Percentiles rank a stretch among this genome's conserved stretches.
These are phyloP conservation scores for Hypomontagnella submonticulosa DNA, from an alignment of 495 filamentous ascomycete genomes.

Conservation along the genomic window DNA sequence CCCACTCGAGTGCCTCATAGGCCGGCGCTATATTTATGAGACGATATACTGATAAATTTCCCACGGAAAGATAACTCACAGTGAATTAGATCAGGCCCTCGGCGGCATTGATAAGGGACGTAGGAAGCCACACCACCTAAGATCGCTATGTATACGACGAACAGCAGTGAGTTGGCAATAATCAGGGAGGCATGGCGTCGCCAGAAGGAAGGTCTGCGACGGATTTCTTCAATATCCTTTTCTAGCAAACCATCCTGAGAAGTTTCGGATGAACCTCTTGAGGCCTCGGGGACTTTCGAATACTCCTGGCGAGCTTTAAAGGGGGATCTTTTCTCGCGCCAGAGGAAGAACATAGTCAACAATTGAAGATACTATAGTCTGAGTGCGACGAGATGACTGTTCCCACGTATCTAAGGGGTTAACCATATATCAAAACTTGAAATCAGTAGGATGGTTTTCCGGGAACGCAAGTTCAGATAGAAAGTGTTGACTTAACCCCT, in stretches of 20 bases:
- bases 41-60: not conserved
- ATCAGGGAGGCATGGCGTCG: not conserved
- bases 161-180: not conserved
- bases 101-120: not conserved
- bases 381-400: too few relatives aligned
- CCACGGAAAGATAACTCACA: not conserved
- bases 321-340: not conserved
- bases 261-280: not conserved
- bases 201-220: not conserved
- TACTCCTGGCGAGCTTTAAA: conserved; percentile 1
- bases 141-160: conserved; percentile 1
- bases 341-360: not conserved
- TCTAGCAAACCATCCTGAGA: not conserved
- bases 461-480: too few relatives aligned
- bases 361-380: too few relatives aligned
- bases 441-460: too few relatives aligned
- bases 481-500: too few relatives aligned
- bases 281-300: not conserved
- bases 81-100: not conserved
- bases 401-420: too few relatives aligned
- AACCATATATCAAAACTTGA: too few relatives aligned
- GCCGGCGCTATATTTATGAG: not conserved
- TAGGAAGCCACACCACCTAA: not conserved
- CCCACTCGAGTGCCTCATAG: conserved; percentile 5
- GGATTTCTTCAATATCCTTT: not conserved